Evolutionary conservation across 108 stramenopile genomes (phyloP).

Genomic region (Fragilaria radians): DNA sequence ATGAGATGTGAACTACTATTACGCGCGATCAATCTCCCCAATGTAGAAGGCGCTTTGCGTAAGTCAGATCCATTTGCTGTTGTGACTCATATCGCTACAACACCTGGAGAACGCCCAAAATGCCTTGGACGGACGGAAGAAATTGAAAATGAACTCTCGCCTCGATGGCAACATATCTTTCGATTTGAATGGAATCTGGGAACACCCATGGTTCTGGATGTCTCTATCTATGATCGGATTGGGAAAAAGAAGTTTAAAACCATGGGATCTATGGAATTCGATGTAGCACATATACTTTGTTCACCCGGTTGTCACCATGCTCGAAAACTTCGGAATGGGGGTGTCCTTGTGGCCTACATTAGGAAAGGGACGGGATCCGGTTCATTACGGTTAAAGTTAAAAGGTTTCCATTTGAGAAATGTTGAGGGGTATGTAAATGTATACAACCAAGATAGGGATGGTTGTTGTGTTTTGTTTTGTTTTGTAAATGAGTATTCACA

Average conservation of each 20-base stretch:
- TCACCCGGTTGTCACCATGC: constrained; percentile 57
- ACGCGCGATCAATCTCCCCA: constrained; percentile 50
- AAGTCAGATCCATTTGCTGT: constrained; percentile 70
- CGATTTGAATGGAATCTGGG: constrained; percentile 53
- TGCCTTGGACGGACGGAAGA: constrained; percentile 71
- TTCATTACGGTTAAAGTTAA: constrained; percentile 30
- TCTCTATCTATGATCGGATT: constrained; percentile 42
- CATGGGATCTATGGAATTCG: constrained; percentile 61
- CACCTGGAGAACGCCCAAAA: constrained; percentile 34
- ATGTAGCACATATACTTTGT: constrained; percentile 67
- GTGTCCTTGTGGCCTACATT: constrained; percentile 19
- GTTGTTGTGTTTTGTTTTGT: too few species aligned
- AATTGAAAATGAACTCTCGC: constrained; percentile 55
- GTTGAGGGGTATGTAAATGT: constrained; percentile 48
- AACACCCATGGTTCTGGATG: constrained; percentile 34
- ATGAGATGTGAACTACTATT: constrained; percentile 29
- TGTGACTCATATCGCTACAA: constrained; percentile 46
- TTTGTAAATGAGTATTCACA: too few species aligned
- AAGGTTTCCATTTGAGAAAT: constrained; percentile 67
- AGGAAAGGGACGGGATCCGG: constrained; percentile 28
- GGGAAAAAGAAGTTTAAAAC: constrained; percentile 17
- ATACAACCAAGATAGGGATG: too few species aligned
- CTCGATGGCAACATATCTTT: constrained; percentile 51
- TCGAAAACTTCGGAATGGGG: constrained; percentile 52
- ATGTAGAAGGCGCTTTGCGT: constrained; percentile 51